Evolutionary conservation across 805 yeast species (phyloP).

Genomic region (Pichia pseudocactophila): DNA sequence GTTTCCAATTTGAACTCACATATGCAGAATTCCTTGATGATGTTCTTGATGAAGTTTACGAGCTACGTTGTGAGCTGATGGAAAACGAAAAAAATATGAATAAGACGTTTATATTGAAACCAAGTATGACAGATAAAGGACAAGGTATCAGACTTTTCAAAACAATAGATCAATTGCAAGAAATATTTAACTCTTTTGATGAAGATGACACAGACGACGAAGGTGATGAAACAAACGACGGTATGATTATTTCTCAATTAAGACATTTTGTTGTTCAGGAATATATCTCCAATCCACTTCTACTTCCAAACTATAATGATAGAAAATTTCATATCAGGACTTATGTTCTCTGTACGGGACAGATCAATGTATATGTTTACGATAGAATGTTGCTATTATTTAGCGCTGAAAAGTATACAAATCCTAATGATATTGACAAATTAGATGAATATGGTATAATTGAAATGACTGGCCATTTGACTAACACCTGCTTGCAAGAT

Average conservation of each 20-base stretch:
- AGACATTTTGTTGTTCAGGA: slow-evolving; percentile 89
- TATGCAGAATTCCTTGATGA: slow-evolving; percentile 96
- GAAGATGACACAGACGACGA: slow-evolving; percentile 59
- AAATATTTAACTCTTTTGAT: slow-evolving; percentile 78
- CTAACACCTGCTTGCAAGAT: slow-evolving; percentile 85
- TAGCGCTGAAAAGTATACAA: slow-evolving; percentile 46
- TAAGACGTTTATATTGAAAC: slow-evolving; percentile 83
- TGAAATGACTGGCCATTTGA: slow-evolving; percentile 67
- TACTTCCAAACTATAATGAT: slow-evolving; percentile 48
- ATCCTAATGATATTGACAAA: slow-evolving; percentile 26
- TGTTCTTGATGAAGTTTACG: slow-evolving; percentile 85
- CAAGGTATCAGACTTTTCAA: slow-evolving; percentile 86
- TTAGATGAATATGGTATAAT: slow-evolving; percentile 25
- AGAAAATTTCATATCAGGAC: slow-evolving; percentile 86
- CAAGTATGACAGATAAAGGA: slow-evolving; percentile 95
- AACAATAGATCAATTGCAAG: slow-evolving; percentile 71
- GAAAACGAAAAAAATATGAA: slow-evolving; percentile 28
- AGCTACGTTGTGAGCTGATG: slow-evolving; percentile 70
- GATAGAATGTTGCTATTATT: slow-evolving; percentile 74
- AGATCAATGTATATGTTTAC: slow-evolving; percentile 70
- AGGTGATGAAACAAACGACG: slow-evolving; percentile 42
- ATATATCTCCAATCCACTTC: slow-evolving; percentile 60
- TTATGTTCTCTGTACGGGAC: slow-evolving; percentile 70
- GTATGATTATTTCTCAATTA: slow-evolving; percentile 75
- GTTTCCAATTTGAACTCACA: slow-evolving; percentile 78